Base-by-base conservation (phyloP, 768 basidiomycete genomes). In the Lentinula raphanica region DNA sequence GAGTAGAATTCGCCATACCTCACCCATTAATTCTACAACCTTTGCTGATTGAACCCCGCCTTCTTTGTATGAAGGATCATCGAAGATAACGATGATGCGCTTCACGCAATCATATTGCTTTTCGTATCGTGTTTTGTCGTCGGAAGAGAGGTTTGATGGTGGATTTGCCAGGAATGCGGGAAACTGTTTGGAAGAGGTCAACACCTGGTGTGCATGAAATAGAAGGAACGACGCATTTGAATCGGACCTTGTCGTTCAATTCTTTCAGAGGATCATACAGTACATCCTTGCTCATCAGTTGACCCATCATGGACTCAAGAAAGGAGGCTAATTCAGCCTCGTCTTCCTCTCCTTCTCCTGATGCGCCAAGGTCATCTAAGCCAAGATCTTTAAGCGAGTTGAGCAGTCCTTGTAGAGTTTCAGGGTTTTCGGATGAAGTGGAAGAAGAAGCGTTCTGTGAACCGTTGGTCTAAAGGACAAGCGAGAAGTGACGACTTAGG, bases 211-310 rank as follows among this genome's bases (percentile, higher is more conserved):
- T 17, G 27, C 27, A 13, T 17, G 42, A 48, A 13, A 49, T n/a
- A 42, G 39, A 21, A 54, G 5, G 35, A 39, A 28, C 59, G 56
- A 9, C 36, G 21, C 35, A 36, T 44, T n/a, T 49, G 29, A 28
- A 35, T 9, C 7, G 7, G 9, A 88, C 90, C 68, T 87, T 87
- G 15, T 86, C 82, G 15, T 78, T 72, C 21, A 96, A 71, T 66
- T 96, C 93, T 63, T 89, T 90, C 58, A 95, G 67, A 0, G 94
- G 93, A 45, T 93, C 91, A 62, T 94, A 88, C n/a, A 95, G 72
- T 2, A 93, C 76, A 0, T 92, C 89, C 65, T 91, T 89, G 72
- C 80, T 82, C 85, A 92, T 86, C 25, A 93, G 76, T 69, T 87
- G 83, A 21, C 79, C 73, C 90, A 93, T 91, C 83, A 95, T 88